Conservation (phyloP, 192 early-diverging fungal genomes). For the Linnemannia zychae region DNA sequence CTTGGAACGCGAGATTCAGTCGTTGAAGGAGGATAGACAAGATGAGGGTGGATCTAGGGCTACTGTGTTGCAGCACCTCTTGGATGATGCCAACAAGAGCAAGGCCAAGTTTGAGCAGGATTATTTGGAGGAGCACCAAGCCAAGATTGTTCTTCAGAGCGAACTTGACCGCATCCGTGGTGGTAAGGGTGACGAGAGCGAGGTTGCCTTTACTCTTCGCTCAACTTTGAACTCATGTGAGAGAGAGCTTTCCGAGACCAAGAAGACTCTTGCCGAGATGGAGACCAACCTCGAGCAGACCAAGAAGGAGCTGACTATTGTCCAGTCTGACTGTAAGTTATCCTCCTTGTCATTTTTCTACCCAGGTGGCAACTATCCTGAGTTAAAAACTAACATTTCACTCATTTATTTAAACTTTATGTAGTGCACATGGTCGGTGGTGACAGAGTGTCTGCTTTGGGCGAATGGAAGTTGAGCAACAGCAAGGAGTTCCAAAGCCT, state of each 20-base stretch:
- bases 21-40: constrained; percentile 48
- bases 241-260: constrained; percentile 51
- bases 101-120: constrained; percentile 75
- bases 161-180: constrained; percentile 50
- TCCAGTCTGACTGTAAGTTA: constrained; percentile 55
- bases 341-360: background rate
- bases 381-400: background rate
- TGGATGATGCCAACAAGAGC: constrained; percentile 71
- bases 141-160: constrained; percentile 61
- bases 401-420: background rate
- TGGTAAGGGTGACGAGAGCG: constrained; percentile 42
- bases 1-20: constrained; percentile 49
- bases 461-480: constrained; percentile 40
- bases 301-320: constrained; percentile 51
- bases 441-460: constrained; percentile 24
- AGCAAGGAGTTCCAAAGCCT: constrained; percentile 28
- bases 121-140: constrained; percentile 66
- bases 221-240: constrained; percentile 40
- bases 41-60: constrained; percentile 54
- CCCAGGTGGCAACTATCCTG: background rate
- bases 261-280: constrained; percentile 39
- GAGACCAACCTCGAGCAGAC: constrained; percentile 44
- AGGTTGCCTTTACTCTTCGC: constrained; percentile 32
- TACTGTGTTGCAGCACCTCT: constrained; percentile 66
- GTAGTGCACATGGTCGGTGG: constrained; percentile 48